Evolutionary conservation across 1,284 basidiomycete genomes (phyloP).

Genomic region (Sporisorium scitamineum): DNA sequence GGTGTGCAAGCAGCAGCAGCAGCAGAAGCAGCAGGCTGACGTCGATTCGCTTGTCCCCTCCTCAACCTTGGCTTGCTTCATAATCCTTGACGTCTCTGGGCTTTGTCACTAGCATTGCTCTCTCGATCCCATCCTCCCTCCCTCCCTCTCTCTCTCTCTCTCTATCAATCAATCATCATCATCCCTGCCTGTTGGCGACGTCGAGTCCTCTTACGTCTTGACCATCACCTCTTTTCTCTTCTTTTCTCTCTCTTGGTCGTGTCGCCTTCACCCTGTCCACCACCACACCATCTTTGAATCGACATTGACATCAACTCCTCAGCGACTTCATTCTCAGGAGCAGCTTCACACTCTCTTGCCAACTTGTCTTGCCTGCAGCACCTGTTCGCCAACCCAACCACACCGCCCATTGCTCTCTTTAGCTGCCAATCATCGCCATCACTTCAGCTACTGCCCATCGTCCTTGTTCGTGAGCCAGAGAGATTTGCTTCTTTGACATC

Average conservation of each 20-base stretch:
- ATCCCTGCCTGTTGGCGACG: conserved; percentile 9
- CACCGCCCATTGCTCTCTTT: no score
- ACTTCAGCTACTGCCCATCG: not conserved
- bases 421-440: no score
- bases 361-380: no score
- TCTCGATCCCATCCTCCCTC: no score
- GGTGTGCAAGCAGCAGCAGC: no score
- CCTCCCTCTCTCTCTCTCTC: conserved; percentile 1
- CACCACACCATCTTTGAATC: not conserved
- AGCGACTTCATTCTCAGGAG: not conserved
- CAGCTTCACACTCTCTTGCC: conserved; percentile 13
- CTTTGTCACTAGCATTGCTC: no score
- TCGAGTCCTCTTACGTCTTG: not conserved
- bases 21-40: conserved; percentile 3
- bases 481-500: not conserved
- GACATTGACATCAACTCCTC: not conserved
- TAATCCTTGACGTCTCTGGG: conserved; percentile 25
- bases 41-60: conserved; percentile 11
- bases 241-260: not conserved
- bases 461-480: conserved; percentile 7
- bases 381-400: no score
- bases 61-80: no score
- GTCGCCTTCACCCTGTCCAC: not conserved
- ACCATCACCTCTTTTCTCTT: conserved; percentile 1
- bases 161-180: not conserved